Conservation (phyloP, 2,329 filamentous ascomycete species). For the Calonectria ilicicola region DNA sequence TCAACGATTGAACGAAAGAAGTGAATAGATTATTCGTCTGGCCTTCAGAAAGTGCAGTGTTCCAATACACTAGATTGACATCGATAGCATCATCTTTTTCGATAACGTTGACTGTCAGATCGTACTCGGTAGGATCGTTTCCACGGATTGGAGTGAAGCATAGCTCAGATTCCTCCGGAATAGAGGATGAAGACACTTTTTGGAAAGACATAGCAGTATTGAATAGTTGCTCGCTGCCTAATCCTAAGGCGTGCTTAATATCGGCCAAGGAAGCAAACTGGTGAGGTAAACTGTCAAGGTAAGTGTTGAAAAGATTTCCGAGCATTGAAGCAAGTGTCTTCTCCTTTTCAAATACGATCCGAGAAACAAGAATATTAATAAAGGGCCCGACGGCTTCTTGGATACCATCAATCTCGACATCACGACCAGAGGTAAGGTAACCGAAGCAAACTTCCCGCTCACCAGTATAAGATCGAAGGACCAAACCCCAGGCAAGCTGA, state of each 20-base stretch:
- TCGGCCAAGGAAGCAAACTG: conserved; percentile 3
- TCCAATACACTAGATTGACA: conserved; percentile 1
- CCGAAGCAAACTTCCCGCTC: neutral
- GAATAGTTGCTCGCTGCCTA: neutral
- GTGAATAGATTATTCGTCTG: neutral
- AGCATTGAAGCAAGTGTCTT: neutral
- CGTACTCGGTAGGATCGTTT: neutral
- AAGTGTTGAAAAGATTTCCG: neutral
- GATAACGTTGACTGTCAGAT: neutral
- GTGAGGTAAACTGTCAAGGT: neutral
- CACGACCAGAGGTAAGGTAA: neutral
- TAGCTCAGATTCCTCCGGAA: neutral
- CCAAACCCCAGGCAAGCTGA: neutral
- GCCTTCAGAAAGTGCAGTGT: neutral
- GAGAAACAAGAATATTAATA: neutral
- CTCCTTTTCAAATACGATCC: neutral
- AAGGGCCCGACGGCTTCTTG: neutral
- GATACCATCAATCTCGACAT: neutral
- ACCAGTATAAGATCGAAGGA: neutral
- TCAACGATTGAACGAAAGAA: neutral
- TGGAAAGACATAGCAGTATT: neutral
- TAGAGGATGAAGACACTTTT: neutral
- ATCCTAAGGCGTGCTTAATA: neutral
- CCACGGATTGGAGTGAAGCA: neutral
- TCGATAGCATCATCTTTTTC: neutral